Conservation (phyloP, 2,329 filamentous ascomycete species). For the Monosporascus sp. region DNA sequence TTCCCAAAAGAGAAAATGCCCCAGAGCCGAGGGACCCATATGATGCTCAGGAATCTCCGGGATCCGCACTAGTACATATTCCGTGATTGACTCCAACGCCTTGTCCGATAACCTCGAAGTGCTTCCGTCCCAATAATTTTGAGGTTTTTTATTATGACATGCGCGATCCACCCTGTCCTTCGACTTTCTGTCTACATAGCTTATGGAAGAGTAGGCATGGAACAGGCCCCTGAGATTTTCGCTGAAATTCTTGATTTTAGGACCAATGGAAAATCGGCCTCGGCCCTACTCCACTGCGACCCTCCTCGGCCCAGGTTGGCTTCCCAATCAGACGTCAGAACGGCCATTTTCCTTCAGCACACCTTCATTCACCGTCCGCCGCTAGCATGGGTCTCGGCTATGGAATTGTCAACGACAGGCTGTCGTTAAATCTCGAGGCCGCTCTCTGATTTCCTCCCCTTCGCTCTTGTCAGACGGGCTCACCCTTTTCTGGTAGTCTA, state of each 20-base stretch:
- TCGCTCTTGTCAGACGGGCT: background rate
- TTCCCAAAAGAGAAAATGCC: background rate
- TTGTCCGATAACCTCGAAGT: background rate
- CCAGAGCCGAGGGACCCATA: background rate
- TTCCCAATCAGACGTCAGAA: conserved; percentile 20
- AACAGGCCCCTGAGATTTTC: background rate
- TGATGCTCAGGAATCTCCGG: background rate
- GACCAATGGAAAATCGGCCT: conserved; percentile 11
- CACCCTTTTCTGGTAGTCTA: conserved; percentile 11
- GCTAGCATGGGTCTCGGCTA: conserved; percentile 17
- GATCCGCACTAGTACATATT: background rate
- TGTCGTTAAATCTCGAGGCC: conserved; percentile 21
- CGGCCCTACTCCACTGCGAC: conserved; percentile 2
- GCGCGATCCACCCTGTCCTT: background rate
- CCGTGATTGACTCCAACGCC: background rate
- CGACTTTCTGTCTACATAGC: background rate
- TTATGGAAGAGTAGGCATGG: background rate
- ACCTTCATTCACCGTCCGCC: conserved; percentile 16
- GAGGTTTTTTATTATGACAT: background rate
- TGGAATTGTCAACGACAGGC: conserved; percentile 24
- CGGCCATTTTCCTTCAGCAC: conserved; percentile 11
- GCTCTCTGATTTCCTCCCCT: conserved; percentile 10
- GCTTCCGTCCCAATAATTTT: background rate
- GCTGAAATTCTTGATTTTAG: conserved; percentile 9
- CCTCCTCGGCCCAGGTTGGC: conserved; percentile 5